phyloP scores from a whole-genome alignment of 176 grass and related monocot species.

The Zizania latifolia region DNA sequence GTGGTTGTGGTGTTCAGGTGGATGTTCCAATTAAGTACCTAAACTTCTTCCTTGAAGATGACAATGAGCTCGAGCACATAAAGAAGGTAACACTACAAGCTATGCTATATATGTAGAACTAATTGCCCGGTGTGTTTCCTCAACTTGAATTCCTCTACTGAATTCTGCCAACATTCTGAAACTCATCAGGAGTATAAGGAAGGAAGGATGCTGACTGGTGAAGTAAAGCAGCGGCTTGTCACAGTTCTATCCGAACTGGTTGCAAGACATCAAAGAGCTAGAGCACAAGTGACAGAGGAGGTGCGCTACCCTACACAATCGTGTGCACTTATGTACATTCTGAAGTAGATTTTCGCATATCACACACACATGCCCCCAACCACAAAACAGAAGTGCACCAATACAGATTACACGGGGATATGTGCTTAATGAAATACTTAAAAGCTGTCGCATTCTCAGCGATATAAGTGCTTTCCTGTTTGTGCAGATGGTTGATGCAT shows the following conservation, averaged over 20 bases:
- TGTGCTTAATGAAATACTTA: background rate
- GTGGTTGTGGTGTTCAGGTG: slow-evolving; percentile 48
- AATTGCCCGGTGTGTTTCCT: too few relatives aligned
- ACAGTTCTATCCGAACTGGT: slow-evolving; percentile 47
- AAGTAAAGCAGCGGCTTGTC: slow-evolving; percentile 37
- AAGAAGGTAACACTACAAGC: slow-evolving; percentile 53
- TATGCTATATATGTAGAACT: background rate
- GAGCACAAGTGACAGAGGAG: slow-evolving; percentile 43
- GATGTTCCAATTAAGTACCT: slow-evolving; percentile 90
- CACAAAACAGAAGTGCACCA: background rate
- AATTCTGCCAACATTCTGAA: background rate
- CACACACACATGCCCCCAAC: background rate
- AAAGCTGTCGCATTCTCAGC: background rate
- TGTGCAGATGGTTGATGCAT: slow-evolving; percentile 68
- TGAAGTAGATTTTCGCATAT: background rate
- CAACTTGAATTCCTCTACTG: background rate
- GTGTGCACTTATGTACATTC: background rate
- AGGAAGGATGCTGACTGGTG: slow-evolving; percentile 50
- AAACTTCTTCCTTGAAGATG: slow-evolving; percentile 96
- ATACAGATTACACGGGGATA: background rate
- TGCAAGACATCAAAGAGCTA: slow-evolving; percentile 37
- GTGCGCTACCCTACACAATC: slow-evolving; percentile 25
- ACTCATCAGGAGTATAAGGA: slow-evolving; percentile 54
- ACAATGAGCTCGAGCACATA: slow-evolving; percentile 61
- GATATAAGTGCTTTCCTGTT: background rate